Percentiles rank a stretch among this genome's conserved stretches.
These are phyloP conservation scores for Dinochytrium kinnereticum DNA, from an alignment of 371 early-diverging fungal species.

Conservation along the genomic window DNA sequence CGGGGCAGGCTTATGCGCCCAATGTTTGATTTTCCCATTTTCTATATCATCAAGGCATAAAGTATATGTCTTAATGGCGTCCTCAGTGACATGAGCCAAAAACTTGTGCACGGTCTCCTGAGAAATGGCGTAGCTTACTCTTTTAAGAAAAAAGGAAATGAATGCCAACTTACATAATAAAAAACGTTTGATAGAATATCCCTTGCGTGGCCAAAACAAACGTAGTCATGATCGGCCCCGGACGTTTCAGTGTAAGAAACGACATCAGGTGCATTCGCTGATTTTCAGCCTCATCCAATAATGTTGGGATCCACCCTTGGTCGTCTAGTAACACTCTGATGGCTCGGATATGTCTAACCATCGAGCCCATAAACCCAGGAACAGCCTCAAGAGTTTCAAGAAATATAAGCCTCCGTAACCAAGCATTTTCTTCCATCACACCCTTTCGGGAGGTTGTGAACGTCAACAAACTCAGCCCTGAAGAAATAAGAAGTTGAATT, in stretches of 20 bases:
- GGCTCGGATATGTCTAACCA: constrained; percentile 83
- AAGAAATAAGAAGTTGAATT: background rate
- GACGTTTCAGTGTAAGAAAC: constrained; percentile 61
- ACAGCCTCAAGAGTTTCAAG: constrained; percentile 76
- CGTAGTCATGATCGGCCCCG: constrained; percentile 63
- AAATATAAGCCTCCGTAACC: constrained; percentile 35
- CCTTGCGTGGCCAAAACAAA: constrained; percentile 82
- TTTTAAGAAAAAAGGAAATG: background rate
- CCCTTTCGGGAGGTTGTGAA: background rate
- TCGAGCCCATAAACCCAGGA: constrained; percentile 90
- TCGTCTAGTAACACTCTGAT: constrained; percentile 84
- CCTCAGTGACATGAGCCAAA: background rate
- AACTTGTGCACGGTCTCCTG: constrained; percentile 3
- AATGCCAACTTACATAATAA: constrained; percentile 36
- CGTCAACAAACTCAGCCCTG: background rate
- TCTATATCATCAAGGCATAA: background rate
- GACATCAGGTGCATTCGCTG: constrained; percentile 49
- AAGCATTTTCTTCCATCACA: background rate
- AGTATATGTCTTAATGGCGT: background rate
- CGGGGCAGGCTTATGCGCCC: background rate
- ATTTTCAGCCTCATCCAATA: constrained; percentile 45
- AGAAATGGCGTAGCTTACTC: background rate
- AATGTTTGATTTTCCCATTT: background rate
- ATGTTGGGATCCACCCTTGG: constrained; percentile 67
- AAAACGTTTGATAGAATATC: constrained; percentile 89